Evolutionary conservation across 1,284 basidiomycete species (phyloP).

Genomic region (Pseudozyma flocculosa): DNA sequence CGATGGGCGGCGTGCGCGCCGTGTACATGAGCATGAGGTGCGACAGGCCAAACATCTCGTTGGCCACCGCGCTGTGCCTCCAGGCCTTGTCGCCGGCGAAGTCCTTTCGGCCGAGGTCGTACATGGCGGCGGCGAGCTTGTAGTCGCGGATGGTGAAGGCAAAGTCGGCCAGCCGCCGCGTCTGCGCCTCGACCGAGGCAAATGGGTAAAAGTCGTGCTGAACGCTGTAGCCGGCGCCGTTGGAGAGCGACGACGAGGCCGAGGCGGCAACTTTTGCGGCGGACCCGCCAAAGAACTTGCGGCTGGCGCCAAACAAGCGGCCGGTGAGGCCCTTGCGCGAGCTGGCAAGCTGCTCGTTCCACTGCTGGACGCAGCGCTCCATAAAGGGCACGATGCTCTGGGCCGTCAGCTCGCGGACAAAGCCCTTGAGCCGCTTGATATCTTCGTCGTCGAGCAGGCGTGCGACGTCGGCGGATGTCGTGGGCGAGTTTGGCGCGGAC

Average conservation of each 20-base stretch:
- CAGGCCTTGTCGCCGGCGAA: constrained; percentile 49
- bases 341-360: constrained; percentile 87
- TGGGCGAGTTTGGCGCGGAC: constrained; percentile 4
- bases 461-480: not conserved
- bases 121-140: constrained; percentile 78
- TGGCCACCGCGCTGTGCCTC: constrained; percentile 46
- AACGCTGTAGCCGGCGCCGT: constrained; percentile 19
- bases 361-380: constrained; percentile 88
- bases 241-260: constrained; percentile 42
- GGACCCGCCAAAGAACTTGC: constrained; percentile 62
- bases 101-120: constrained; percentile 72
- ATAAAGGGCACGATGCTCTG: constrained; percentile 94
- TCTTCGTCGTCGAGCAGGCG: constrained; percentile 69
- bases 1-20: constrained; percentile 23
- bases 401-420: constrained; percentile 84
- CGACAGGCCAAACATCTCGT: constrained; percentile 52
- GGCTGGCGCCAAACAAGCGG: constrained; percentile 65
- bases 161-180: constrained; percentile 83
- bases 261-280: constrained; percentile 32
- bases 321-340: constrained; percentile 84
- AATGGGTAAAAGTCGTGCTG: constrained; percentile 58
- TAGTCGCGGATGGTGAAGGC: constrained; percentile 88
- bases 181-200: constrained; percentile 60
- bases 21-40: constrained; percentile 43
- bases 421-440: constrained; percentile 74